phyloP scores from a whole-genome alignment of 495 filamentous ascomycete genomes.

The Hypoxylon subgilvum region DNA sequence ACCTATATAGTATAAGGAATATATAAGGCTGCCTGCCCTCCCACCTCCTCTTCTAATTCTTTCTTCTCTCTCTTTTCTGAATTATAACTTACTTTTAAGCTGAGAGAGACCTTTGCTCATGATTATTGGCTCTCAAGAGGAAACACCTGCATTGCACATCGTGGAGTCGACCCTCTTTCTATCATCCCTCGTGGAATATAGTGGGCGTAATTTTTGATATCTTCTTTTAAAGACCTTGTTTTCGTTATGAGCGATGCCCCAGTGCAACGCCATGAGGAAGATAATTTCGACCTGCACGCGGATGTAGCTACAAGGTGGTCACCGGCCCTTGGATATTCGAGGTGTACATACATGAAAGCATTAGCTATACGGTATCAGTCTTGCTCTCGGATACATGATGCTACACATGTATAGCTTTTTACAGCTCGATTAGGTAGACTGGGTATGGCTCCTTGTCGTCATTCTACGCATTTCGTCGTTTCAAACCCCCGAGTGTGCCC shows the following conservation, averaged over 20 bases:
- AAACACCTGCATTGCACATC: slow-evolving; percentile 81
- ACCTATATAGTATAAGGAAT: no score
- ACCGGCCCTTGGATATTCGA: no score
- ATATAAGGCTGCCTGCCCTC: slow-evolving; percentile 1
- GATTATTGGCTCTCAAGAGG: slow-evolving; percentile 63
- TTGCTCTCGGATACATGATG: no score
- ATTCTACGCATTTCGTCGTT: no score
- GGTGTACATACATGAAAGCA: no score
- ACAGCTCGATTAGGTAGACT: no score
- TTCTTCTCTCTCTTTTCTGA: slow-evolving; percentile 61
- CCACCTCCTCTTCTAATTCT: neutral
- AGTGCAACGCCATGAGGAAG: slow-evolving; percentile 25
- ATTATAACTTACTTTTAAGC: slow-evolving; percentile 82
- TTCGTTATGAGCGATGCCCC: slow-evolving; percentile 29
- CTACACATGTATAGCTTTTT: no score
- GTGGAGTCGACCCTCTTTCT: slow-evolving; percentile 70
- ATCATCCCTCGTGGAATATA: slow-evolving; percentile 73
- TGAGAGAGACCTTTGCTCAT: slow-evolving; percentile 65
- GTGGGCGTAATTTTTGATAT: slow-evolving; percentile 44
- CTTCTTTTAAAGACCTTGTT: slow-evolving; percentile 15
- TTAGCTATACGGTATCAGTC: no score
- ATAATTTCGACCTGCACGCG: neutral
- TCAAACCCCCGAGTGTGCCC: no score
- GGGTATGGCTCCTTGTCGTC: no score
- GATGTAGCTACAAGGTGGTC: neutral